These are phyloP conservation scores for Rhodamnia argentea DNA, from an alignment of 345 rosid species.

Conservation along the genomic window DNA sequence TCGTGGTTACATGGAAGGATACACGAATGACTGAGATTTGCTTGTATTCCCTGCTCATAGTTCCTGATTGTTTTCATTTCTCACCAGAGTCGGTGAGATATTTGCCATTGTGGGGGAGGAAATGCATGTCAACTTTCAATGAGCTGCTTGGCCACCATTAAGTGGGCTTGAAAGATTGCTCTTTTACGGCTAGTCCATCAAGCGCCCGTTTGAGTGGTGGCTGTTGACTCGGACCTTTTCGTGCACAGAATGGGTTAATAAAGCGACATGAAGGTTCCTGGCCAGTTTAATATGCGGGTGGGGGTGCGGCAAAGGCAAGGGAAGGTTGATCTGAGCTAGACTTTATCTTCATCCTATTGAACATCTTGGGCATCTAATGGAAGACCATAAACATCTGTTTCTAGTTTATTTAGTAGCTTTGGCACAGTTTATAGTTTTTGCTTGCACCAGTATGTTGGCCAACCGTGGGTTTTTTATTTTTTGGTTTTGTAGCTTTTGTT, in stretches of 20 bases:
- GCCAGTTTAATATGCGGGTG: not conserved
- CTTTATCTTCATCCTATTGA: not conserved
- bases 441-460: not conserved
- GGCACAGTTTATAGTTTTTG: not conserved
- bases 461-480: no score
- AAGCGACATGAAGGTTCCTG: not conserved
- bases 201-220: not conserved
- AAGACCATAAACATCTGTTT: not conserved
- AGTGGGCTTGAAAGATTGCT: not conserved
- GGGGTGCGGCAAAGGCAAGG: not conserved
- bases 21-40: not conserved
- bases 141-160: not conserved
- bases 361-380: not conserved
- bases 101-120: slow-evolving; percentile 55
- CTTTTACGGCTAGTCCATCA: not conserved
- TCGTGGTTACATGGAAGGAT: not conserved
- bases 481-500: no score
- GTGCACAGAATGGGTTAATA: not conserved
- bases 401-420: not conserved
- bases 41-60: not conserved
- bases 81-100: slow-evolving; percentile 57
- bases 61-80: not conserved
- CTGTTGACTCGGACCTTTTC: not conserved
- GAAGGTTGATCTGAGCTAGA: not conserved
- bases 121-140: slow-evolving; percentile 32